phyloP scores from a whole-genome alignment of 1,139 yeast genomes.

The Geotrichum histeridarum region DNA sequence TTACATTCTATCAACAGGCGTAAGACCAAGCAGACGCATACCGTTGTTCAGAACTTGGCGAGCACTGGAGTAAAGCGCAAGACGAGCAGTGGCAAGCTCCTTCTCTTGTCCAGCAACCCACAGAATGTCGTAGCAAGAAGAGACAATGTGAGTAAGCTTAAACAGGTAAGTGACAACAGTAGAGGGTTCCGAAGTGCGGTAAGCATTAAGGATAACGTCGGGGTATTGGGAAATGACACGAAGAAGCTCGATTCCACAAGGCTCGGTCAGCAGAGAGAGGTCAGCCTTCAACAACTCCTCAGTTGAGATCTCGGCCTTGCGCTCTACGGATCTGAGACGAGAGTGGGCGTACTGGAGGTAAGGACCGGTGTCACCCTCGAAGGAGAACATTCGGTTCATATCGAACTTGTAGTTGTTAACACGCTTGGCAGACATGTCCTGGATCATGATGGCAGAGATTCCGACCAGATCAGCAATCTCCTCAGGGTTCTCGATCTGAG shows the following conservation, averaged over 20 bases:
- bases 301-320: constrained; percentile 54
- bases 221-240: constrained; percentile 88
- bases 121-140: constrained; percentile 88
- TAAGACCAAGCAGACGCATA: constrained; percentile 83
- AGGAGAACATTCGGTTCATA: constrained; percentile 97
- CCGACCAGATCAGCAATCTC: constrained; percentile 94
- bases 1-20: constrained; percentile 98
- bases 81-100: constrained; percentile 83
- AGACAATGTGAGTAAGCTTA: constrained; percentile 86
- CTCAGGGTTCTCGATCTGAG: constrained; percentile 92
- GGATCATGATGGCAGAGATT: constrained; percentile 96
- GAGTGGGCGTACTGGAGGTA: constrained; percentile 98
- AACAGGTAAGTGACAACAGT: constrained; percentile 92
- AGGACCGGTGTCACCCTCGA: constrained; percentile 99
- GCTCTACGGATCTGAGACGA: constrained; percentile 89
- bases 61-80: constrained; percentile 87
- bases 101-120: constrained; percentile 97
- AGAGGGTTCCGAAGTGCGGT: constrained; percentile 85
- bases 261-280: constrained; percentile 66
- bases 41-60: constrained; percentile 89
- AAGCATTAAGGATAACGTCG: constrained; percentile 78
- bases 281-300: constrained; percentile 56
- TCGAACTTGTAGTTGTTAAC: constrained; percentile 92
- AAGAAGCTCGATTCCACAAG: constrained; percentile 65
- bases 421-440: constrained; percentile 98